Base-by-base conservation (phyloP, 176 grass and related monocot species). In the Oryza officinalis region DNA sequence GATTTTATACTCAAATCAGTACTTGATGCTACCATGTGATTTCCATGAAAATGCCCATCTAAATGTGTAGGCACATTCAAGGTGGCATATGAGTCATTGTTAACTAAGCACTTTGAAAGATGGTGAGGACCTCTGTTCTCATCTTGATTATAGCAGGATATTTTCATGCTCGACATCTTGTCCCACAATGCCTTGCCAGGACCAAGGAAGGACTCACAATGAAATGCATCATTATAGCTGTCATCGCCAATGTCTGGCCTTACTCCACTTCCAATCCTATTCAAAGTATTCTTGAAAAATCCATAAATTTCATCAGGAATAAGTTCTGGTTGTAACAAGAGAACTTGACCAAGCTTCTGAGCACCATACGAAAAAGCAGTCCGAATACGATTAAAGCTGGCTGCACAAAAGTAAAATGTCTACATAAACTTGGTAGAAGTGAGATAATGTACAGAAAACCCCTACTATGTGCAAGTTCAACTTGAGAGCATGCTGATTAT, bases 351-450 rank as follows among this genome's bases (percentile, higher is more conserved):
- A 76, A 98, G 95, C 80, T 91, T 93, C 74, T 49, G 84, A 86
- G 90, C 90, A 76, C 90, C 95, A 88, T 88, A 98, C 8, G 80
- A 82, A 43, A 92, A 93, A 68, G 95, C 95, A 8, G 79, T 88
- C 43, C 89, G 83, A 32, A 98, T 98, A 50, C 95, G 95, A 76
- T 82, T 81, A 63, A 89, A 94, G 66, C 81, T 98, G 59, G 92
- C 95, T 98, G 82, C 78, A 84, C 41, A 77, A 85, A 68, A 73
- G 72, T 40, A 52, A 43, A 37, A 87, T 87, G 40, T 54, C 63
- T 37, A 79, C 57, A 80, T 20, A 77, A 73, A 81, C 57, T 61
- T 57, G 72, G 6, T 25, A 70, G 13, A 78, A 46, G 27, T 80
- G 8, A 12, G 13, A 57, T 27, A 27, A 74, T 41, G 5, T n/a